Evolutionary conservation across 106 monocot genomes (phyloP).

Genomic region (Vanilla planifolia): DNA sequence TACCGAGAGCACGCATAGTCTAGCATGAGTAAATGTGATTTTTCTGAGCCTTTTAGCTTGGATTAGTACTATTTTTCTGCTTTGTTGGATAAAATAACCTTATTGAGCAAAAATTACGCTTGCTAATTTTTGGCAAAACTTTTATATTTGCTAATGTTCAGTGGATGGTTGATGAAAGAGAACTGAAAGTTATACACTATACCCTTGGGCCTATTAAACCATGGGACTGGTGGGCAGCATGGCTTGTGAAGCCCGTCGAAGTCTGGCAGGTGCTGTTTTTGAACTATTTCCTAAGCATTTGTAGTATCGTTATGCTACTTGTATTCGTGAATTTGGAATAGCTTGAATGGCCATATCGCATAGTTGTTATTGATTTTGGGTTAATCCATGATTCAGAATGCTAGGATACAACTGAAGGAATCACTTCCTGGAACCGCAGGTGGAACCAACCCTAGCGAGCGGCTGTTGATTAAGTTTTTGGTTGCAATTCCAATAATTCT

Average conservation of each 20-base stretch:
- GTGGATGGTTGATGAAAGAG: conserved; percentile 99
- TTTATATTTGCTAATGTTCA: conserved; percentile 22
- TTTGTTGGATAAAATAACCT: too few relatives aligned
- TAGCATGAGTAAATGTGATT: too few relatives aligned
- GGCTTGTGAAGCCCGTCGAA: conserved; percentile 96
- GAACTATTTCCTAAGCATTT: not conserved
- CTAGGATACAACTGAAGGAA: conserved; percentile 62
- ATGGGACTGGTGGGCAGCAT: conserved; percentile 99
- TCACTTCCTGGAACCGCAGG: conserved; percentile 93
- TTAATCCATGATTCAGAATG: conserved; percentile 35
- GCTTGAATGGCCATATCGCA: not conserved
- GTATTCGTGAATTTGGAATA: not conserved
- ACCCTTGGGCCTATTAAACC: conserved; percentile 99
- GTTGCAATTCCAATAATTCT: conserved; percentile 54
- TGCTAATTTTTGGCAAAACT: too few relatives aligned
- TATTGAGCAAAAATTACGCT: too few relatives aligned
- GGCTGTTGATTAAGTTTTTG: conserved; percentile 50
- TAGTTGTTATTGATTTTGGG: not conserved
- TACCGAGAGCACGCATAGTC: too few relatives aligned
- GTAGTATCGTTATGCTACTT: not conserved
- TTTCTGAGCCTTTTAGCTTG: too few relatives aligned
- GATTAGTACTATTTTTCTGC: too few relatives aligned
- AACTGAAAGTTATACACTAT: conserved; percentile 90
- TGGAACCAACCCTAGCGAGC: conserved; percentile 62
- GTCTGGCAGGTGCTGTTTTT: conserved; percentile 78